These are phyloP conservation scores for Wickerhamomyces ciferrii DNA, from an alignment of 805 yeast genomes.

Conservation along the genomic window DNA sequence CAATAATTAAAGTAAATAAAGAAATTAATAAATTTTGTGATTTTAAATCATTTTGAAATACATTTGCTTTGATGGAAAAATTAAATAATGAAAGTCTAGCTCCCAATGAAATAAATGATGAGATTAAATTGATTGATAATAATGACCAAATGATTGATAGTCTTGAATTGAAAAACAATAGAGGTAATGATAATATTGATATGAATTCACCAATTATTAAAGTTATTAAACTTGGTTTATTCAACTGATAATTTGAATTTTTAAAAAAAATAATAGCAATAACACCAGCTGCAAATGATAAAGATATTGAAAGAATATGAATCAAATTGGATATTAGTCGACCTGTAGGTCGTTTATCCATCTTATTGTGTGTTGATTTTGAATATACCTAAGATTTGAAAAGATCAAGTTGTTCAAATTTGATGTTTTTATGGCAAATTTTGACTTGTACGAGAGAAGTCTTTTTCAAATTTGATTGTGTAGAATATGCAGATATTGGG, in stretches of 20 bases:
- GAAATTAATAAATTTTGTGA: not conserved
- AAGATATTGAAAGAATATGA: not conserved
- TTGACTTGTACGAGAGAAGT: too few relatives aligned
- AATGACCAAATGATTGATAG: not conserved
- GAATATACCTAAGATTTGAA: too few relatives aligned
- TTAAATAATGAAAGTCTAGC: conserved; percentile 18
- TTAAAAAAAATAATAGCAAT: not conserved
- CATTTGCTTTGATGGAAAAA: not conserved
- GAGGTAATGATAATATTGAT: conserved; percentile 7
- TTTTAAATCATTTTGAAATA: not conserved
- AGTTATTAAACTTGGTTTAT: not conserved
- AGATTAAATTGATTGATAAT: not conserved
- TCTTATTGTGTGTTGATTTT: not conserved
- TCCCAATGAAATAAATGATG: conserved; percentile 14
- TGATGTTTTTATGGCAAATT: not conserved
- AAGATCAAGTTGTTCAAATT: too few relatives aligned
- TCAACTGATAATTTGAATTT: not conserved
- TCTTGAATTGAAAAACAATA: not conserved
- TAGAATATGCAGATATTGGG: too few relatives aligned
- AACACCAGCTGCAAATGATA: not conserved
- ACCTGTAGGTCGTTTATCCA: not conserved
- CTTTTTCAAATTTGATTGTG: too few relatives aligned
- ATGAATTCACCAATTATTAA: conserved; percentile 10
- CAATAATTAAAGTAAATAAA: conserved; percentile 2
- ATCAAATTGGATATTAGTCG: not conserved